Conservation (phyloP, 495 filamentous ascomycete species). For the Astrothelium subdiscretum region DNA sequence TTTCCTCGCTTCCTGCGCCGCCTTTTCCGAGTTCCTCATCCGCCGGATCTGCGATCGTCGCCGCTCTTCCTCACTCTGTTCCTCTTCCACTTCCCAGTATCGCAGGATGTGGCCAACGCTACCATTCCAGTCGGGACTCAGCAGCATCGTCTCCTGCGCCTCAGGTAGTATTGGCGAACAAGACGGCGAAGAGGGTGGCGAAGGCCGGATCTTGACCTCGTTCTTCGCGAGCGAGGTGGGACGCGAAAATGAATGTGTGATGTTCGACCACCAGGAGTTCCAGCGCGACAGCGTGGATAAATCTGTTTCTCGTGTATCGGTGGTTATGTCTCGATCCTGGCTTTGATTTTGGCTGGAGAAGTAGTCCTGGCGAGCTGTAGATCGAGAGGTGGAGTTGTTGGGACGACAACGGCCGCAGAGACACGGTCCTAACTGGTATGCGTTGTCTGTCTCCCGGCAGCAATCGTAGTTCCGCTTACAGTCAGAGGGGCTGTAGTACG, state of each 20-base stretch:
- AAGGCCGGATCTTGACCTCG: neutral
- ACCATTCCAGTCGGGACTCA: neutral
- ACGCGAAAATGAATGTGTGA: neutral
- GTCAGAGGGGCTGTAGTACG: neutral
- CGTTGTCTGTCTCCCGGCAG: neutral
- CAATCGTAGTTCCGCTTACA: neutral
- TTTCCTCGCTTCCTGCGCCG: neutral
- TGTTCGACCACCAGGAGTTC: neutral
- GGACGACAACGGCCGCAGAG: neutral
- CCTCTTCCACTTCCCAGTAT: neutral
- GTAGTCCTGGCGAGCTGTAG: neutral
- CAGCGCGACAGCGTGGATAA: neutral
- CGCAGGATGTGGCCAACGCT: neutral
- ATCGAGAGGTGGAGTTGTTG: neutral
- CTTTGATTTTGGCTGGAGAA: neutral
- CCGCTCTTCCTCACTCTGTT: slow-evolving; percentile 1
- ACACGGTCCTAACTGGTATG: neutral
- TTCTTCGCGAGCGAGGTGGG: neutral
- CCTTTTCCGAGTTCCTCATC: neutral
- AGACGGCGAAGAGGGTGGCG: neutral
- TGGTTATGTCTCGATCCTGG: too few relatives aligned
- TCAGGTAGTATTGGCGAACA: neutral
- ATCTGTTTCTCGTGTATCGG: too few relatives aligned
- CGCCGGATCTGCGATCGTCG: neutral
- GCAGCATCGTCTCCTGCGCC: neutral